Percentiles rank a stretch among this genome's conserved stretches.
Conservation (phyloP, 441 rosid genomes). For the Populus tomentosa region DNA sequence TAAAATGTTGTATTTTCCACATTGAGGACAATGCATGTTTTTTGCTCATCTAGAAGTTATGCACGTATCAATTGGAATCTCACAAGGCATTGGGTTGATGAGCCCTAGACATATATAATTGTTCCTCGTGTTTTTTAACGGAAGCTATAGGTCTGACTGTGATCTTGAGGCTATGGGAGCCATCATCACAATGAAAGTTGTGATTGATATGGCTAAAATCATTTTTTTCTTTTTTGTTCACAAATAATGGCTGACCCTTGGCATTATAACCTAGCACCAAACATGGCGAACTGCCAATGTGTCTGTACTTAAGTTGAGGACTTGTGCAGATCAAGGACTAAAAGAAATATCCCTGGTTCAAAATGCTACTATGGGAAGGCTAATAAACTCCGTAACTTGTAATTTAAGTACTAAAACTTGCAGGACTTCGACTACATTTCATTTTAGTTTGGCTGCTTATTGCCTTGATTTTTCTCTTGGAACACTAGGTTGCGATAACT, state of each 20-base stretch:
- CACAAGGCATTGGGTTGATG: neutral
- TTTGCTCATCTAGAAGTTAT: neutral
- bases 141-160: neutral
- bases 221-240: neutral
- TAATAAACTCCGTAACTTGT: neutral
- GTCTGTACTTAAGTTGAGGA: neutral
- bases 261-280: neutral
- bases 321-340: neutral
- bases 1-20: neutral
- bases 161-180: neutral
- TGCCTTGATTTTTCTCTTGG: conserved; percentile 1
- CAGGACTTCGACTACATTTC: neutral
- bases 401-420: neutral
- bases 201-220: neutral
- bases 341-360: neutral
- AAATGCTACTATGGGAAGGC: neutral
- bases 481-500: conserved; percentile 54
- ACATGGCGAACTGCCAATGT: neutral
- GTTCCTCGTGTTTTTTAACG: neutral
- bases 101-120: neutral
- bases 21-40: neutral
- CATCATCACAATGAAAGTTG: neutral
- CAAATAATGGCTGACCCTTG: neutral
- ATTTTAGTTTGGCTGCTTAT: neutral
- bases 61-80: neutral